A percentile compares a stretch with the other conserved stretches of the same genome.
These are phyloP conservation scores for Dissophora globulifera DNA, from an alignment of 192 early-diverging fungal genomes.

Conservation along the genomic window DNA sequence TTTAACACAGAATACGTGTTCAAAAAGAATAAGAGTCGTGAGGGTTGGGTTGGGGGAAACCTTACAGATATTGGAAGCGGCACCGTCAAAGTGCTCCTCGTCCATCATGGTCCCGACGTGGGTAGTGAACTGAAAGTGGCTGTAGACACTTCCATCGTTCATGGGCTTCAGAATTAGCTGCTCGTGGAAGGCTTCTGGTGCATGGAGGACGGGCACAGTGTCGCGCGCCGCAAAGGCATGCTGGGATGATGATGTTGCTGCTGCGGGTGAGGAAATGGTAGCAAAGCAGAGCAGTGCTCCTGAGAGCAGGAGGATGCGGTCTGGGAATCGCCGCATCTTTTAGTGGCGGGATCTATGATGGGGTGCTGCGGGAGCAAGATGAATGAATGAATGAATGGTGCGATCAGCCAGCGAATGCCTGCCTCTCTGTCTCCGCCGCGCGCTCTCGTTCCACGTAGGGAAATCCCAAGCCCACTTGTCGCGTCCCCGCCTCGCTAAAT, in stretches of 20 bases:
- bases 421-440: too few species aligned
- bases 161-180: constrained; percentile 76
- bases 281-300: constrained; percentile 15
- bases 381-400: too few species aligned
- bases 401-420: too few species aligned
- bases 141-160: constrained; percentile 81
- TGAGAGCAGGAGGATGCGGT: constrained; percentile 15
- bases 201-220: constrained; percentile 25
- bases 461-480: too few species aligned
- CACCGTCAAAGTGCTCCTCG: constrained; percentile 32
- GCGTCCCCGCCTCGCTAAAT: too few species aligned
- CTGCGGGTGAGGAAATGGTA: neutral
- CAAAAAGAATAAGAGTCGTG: too few species aligned
- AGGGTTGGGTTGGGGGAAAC: too few species aligned
- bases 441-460: too few species aligned
- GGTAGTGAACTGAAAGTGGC: constrained; percentile 82
- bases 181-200: constrained; percentile 71
- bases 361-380: too few species aligned
- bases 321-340: constrained; percentile 23
- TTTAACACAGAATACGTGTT: too few species aligned
- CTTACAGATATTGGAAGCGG: constrained; percentile 46
- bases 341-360: too few species aligned
- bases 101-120: constrained; percentile 48
- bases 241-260: constrained; percentile 9
- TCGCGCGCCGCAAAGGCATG: constrained; percentile 9